Evolutionary conservation across 2,329 filamentous ascomycete species (phyloP), one percentile per base, ranked within the genome.

Genomic region (Tolypocladium amazonense): DNA sequence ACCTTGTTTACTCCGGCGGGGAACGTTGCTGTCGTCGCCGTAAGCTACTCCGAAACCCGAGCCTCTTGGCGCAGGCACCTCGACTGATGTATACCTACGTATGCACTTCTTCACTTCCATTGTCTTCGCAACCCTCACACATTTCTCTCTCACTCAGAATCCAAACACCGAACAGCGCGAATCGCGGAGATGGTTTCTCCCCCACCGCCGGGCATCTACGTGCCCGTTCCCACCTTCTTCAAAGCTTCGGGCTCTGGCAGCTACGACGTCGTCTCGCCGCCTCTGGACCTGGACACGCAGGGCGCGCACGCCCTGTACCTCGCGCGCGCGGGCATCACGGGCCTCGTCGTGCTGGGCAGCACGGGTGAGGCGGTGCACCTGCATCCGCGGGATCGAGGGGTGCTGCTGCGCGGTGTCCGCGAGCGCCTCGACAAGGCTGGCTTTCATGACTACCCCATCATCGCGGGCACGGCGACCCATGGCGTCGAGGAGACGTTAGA

Each of bases 221-320:
- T 85, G 61, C 82, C 82, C 52, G 78, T 85, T 52, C 85, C 85
- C 7, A 88, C 85, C 56, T 88, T 88, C 76, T 88, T 86, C 75
- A 78, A 64, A 45, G 60, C 66, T 37, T 78, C 72, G 65, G 76
- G 68, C 56, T 67, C 76, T 6, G 69, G 77, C 37, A 69, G 74
- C 56, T 78, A 77, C 61, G 72, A 77, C 55, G 65, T 76, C 8
- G 69, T 78, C 54, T 76, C 80, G 55, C 73, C 82, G 33, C 75
- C 79, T 8, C 73, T 87, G 57, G 85, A 88, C 65, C 72, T 84
- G 61, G 74, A 79, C 55, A 79, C 83, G 0, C 85, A 88, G 67
- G 75, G 77, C 30, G 74, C 77, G 35, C 84, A 88, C 75, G 78
- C 78, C 12, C 67, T 88, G 8, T 84, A 83, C 68, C 80, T 88